Evolutionary conservation across 352 stramenopile species (phyloP).

Genomic region (Pythium utonaiense): DNA sequence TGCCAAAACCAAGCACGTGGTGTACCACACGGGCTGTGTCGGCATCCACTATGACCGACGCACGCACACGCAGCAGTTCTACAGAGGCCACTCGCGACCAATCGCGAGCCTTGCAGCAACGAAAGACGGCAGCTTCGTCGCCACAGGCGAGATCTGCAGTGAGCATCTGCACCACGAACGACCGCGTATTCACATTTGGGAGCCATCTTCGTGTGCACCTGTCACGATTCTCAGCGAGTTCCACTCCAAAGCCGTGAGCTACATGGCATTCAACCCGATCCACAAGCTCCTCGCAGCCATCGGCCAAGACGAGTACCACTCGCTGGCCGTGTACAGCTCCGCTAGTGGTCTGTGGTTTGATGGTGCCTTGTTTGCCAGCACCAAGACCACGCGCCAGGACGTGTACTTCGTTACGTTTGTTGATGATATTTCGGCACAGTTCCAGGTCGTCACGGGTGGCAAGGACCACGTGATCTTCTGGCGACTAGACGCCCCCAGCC

Average conservation of each 20-base stretch:
- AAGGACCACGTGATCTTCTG: slow-evolving; percentile 74
- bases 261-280: slow-evolving; percentile 50
- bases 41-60: slow-evolving; percentile 73
- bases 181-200: slow-evolving; percentile 73
- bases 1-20: slow-evolving; percentile 56
- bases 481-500: slow-evolving; percentile 44
- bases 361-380: slow-evolving; percentile 43
- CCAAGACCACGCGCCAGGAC: slow-evolving; percentile 42
- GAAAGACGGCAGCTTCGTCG: slow-evolving; percentile 51
- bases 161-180: slow-evolving; percentile 49
- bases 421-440: slow-evolving; percentile 40
- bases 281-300: slow-evolving; percentile 52
- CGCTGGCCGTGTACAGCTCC: slow-evolving; percentile 63
- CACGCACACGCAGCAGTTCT: slow-evolving; percentile 66
- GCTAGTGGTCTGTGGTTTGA: slow-evolving; percentile 60
- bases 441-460: slow-evolving; percentile 56
- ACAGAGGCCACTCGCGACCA: slow-evolving; percentile 45
- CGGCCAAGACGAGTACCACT: slow-evolving; percentile 76
- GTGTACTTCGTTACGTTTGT: slow-evolving; percentile 66
- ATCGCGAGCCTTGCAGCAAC: slow-evolving; percentile 53
- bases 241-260: slow-evolving; percentile 62
- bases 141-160: slow-evolving; percentile 69
- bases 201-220: slow-evolving; percentile 48
- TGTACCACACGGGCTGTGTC: slow-evolving; percentile 58
- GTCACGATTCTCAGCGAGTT: slow-evolving; percentile 57